Evolutionary conservation across 257 asterid genomes (phyloP).

Genomic region (Nicotiana tomentosiformis): DNA sequence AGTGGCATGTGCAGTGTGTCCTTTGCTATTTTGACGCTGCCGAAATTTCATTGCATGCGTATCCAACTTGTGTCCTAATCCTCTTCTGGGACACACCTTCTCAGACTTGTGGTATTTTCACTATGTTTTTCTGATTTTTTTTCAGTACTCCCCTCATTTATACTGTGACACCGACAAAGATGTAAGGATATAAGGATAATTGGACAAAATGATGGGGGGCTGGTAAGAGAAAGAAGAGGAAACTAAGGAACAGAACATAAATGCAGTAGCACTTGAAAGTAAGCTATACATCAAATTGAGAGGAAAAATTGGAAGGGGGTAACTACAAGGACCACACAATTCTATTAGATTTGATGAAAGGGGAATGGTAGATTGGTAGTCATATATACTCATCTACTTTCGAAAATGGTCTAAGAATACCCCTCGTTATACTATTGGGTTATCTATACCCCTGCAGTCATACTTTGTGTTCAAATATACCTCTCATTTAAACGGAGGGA

Average conservation of each 20-base stretch:
- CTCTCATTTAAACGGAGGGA: too few relatives aligned
- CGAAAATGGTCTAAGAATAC: too few relatives aligned
- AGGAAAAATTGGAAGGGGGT: not conserved
- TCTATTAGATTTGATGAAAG: conserved; percentile 6
- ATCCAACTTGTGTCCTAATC: not conserved
- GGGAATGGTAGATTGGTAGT: conserved; percentile 27
- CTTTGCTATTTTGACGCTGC: not conserved
- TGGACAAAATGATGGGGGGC: not conserved
- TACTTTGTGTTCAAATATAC: too few relatives aligned
- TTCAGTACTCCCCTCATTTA: not conserved
- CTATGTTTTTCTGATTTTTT: not conserved
- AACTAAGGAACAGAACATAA: not conserved
- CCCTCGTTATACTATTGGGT: too few relatives aligned
- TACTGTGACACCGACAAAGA: not conserved
- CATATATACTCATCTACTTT: not conserved
- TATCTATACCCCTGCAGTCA: too few relatives aligned
- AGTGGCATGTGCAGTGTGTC: not conserved
- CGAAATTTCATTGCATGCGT: not conserved
- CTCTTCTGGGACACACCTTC: not conserved
- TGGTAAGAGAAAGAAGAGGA: not conserved
- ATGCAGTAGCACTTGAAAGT: not conserved
- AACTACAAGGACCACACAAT: conserved; percentile 14
- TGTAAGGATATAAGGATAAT: not conserved
- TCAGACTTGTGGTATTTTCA: not conserved
- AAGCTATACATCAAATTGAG: not conserved